phyloP scores from a whole-genome alignment of 2,329 filamentous ascomycete genomes.

The Beauveria pseudobassiana region DNA sequence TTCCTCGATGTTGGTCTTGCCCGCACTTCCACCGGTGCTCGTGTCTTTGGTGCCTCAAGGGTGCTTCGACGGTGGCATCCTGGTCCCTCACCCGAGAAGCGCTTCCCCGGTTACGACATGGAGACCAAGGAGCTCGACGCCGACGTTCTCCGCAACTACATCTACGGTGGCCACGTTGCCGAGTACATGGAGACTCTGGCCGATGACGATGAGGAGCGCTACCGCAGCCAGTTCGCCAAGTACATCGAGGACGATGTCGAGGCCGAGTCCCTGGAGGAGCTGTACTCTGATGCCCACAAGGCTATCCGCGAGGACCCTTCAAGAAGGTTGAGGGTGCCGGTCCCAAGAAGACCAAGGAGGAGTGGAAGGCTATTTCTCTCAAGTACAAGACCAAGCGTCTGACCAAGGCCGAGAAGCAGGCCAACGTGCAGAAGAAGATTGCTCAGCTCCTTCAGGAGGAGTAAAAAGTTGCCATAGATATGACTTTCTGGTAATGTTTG shows the following conservation, averaged over 20 bases:
- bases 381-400: constrained; percentile 78
- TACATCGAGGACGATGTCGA: constrained; percentile 97
- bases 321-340: constrained; percentile 74
- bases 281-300: constrained; percentile 91
- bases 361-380: constrained; percentile 92
- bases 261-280: constrained; percentile 92
- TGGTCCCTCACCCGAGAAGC: constrained; percentile 97
- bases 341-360: constrained; percentile 92
- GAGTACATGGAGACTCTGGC: constrained; percentile 99
- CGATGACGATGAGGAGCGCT: constrained; percentile 99
- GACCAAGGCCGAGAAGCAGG: constrained; percentile 73
- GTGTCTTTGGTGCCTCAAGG: constrained; percentile 99
- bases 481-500: constrained; percentile 23
- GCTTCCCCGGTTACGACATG: constrained; percentile 97
- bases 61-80: constrained; percentile 95
- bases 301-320: constrained; percentile 94
- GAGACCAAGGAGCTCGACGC: constrained; percentile 97
- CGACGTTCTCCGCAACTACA: constrained; percentile 97
- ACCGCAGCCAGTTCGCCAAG: constrained; percentile 95
- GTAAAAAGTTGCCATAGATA: constrained; percentile 23
- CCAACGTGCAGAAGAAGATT: constrained; percentile 86
- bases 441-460: constrained; percentile 60
- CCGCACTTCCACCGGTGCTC: constrained; percentile 96
- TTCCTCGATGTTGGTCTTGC: constrained; percentile 96
- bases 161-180: constrained; percentile 94